Conservation (phyloP, 78 protist genomes). For the Neovahlkampfia damariscottae region DNA sequence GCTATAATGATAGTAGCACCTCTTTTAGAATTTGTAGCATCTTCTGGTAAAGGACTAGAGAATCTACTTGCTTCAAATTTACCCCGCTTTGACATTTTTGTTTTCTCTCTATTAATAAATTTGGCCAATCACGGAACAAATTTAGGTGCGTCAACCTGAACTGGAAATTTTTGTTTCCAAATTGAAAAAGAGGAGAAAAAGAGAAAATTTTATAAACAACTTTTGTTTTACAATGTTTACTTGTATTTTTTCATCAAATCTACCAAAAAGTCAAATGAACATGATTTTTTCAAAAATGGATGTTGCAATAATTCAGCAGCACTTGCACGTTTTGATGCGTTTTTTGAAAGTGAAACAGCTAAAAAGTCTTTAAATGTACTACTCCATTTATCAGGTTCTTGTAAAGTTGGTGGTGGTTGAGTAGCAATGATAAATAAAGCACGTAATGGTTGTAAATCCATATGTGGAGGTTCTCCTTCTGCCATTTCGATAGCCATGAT, state of each 20-base stretch:
- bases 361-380: conserved; percentile 58
- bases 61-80: no score
- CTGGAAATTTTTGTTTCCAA: no score
- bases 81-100: no score
- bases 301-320: conserved; percentile 1
- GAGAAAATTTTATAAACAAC: no score
- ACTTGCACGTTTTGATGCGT: not conserved
- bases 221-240: no score
- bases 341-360: conserved; percentile 51
- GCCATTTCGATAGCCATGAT: conserved; percentile 83
- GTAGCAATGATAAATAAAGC: conserved; percentile 86
- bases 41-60: no score
- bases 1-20: no score
- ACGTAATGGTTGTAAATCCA: conserved; percentile 67
- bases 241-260: not conserved
- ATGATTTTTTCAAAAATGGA: not conserved
- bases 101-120: no score
- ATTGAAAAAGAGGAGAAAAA: no score
- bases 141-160: no score
- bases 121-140: no score
- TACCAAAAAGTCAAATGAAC: not conserved
- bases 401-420: conserved; percentile 69
- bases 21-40: no score
- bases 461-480: conserved; percentile 80
- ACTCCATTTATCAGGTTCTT: conserved; percentile 48